phyloP scores from a whole-genome alignment of 331 rosid genomes.

The Cydonia oblonga region DNA sequence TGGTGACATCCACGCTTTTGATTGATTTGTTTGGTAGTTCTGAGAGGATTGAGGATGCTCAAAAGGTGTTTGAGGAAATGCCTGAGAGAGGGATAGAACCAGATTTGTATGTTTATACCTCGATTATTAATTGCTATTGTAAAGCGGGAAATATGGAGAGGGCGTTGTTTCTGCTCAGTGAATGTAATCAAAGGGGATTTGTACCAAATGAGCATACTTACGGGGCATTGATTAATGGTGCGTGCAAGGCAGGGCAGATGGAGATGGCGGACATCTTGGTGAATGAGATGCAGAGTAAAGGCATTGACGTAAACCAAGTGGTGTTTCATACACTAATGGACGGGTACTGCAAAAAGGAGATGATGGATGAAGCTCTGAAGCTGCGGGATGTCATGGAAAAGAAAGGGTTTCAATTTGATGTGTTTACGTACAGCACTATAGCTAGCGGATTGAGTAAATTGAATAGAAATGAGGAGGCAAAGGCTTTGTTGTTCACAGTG shows the following conservation, averaged over 20 bases:
- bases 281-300: constrained; percentile 57
- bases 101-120: constrained; percentile 53
- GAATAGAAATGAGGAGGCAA: constrained; percentile 56
- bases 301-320: constrained; percentile 38
- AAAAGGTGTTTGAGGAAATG: constrained; percentile 54
- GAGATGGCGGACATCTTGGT: constrained; percentile 59
- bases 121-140: constrained; percentile 58
- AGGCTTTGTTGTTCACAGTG: constrained; percentile 45
- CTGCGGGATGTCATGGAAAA: constrained; percentile 41
- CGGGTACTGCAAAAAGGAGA: constrained; percentile 63
- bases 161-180: constrained; percentile 59
- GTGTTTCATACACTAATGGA: constrained; percentile 57
- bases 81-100: constrained; percentile 29
- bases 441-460: constrained; percentile 50
- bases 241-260: constrained; percentile 66
- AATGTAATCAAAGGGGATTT: constrained; percentile 40
- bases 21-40: constrained; percentile 43
- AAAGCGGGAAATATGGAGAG: constrained; percentile 50
- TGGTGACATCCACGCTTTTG: constrained; percentile 42
- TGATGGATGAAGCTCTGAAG: constrained; percentile 58
- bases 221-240: constrained; percentile 54
- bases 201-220: constrained; percentile 49
- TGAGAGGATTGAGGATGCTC: constrained; percentile 39
- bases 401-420: constrained; percentile 51
- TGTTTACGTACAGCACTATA: constrained; percentile 42